Evolutionary conservation across 768 basidiomycete species (phyloP), one percentile per base, ranked within the genome.

Genomic region (Naganishia onofrii): DNA sequence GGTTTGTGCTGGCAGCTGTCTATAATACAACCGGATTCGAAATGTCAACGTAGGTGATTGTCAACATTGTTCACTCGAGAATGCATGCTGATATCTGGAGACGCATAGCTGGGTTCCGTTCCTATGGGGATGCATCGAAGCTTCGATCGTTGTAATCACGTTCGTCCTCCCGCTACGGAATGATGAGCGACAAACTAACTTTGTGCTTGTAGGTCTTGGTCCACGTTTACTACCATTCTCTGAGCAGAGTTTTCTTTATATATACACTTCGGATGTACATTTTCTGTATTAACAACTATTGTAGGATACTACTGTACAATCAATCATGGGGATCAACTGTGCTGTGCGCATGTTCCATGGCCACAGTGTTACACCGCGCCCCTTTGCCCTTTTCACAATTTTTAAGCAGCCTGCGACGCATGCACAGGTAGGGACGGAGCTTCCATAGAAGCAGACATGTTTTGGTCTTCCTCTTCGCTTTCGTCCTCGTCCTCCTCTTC

Each of bases 11-110:
- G 26, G 60, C 57, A 64, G 71, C 71, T 21, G 71, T 72, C 12
- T 72, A 68, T 60, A 68, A 56, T 31, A 72, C 71, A 12, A 67
- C 67, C 23, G 66, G 66, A 19, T 72, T 72, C 64, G 57, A 72
- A 38, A 72, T 72, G 71, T 64, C 71, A 21, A 72, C 71, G 71
- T 72, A 36, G 58, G 71, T 71, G 10, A 21, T 15, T 57, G 12
- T 32, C 26, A 10, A 5, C n/a, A n/a, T 13, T 29, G 32, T 29
- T 7, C 21, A 66, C 4, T 3, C 8, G 3, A 15, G 52, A 42
- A 8, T 7, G 34, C 19, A 5, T 13, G 38, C 28, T 56, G 32
- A 48, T 19, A 42, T 57, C 4, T 17, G 17, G 32, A n/a, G 26
- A 21, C 34, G 15, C 34, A 9, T 36, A 71, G 70, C 2, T 71